Evolutionary conservation across 345 rosid species (phyloP).

Genomic region (Linum trigynum): DNA sequence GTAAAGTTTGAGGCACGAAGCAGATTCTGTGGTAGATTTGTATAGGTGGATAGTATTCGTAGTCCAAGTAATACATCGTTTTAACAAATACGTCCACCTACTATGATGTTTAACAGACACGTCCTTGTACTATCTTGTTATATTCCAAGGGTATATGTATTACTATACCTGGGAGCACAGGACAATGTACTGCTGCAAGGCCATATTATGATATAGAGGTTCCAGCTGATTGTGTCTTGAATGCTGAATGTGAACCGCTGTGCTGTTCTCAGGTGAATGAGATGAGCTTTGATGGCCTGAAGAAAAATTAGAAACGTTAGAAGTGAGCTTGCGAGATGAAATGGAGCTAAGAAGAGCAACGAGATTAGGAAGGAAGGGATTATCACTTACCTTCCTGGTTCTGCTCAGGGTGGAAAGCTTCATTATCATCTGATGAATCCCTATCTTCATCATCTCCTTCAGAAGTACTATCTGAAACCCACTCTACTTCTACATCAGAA

Average conservation of each 20-base stretch:
- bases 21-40: neutral
- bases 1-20: neutral
- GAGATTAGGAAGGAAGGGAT: neutral
- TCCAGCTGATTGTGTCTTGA: slow-evolving; percentile 20
- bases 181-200: slow-evolving; percentile 73
- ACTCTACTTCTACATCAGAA: slow-evolving; percentile 22
- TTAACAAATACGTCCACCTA: no score
- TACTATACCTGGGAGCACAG: slow-evolving; percentile 68
- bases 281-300: slow-evolving; percentile 26
- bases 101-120: no score
- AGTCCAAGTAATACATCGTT: no score
- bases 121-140: no score
- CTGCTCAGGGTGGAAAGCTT: slow-evolving; percentile 20
- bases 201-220: slow-evolving; percentile 64
- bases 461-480: slow-evolving; percentile 23
- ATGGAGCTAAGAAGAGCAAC: neutral
- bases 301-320: slow-evolving; percentile 1
- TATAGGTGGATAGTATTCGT: no score
- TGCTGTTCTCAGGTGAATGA: slow-evolving; percentile 11
- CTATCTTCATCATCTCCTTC: slow-evolving; percentile 33
- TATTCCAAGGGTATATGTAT: no score
- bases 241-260: slow-evolving; percentile 13
- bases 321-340: neutral
- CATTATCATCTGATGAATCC: slow-evolving; percentile 23
- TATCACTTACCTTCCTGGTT: slow-evolving; percentile 10